Percentiles rank a stretch among this genome's conserved stretches.
phyloP scores from a whole-genome alignment of 139 green algal species.

The Closterium sp. region DNA sequence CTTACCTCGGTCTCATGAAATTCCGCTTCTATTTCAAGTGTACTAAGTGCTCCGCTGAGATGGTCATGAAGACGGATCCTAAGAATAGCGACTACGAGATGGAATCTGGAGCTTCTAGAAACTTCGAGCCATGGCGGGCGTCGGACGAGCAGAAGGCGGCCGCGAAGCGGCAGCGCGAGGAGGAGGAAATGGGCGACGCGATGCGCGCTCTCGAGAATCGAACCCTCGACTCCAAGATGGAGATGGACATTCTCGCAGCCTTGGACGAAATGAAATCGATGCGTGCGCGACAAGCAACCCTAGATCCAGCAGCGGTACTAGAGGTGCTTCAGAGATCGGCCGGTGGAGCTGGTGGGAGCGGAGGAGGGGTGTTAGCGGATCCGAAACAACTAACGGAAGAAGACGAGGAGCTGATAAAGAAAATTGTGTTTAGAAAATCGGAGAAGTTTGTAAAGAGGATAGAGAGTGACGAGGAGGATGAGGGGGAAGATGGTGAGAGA shows the following conservation, averaged over 20 bases:
- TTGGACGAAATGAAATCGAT: conserved; percentile 86
- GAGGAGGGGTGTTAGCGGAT: background rate
- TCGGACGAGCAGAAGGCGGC: conserved; percentile 59
- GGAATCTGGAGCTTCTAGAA: conserved; percentile 87
- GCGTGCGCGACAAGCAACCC: conserved; percentile 22
- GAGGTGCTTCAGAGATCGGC: conserved; percentile 2
- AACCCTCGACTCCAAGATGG: conserved; percentile 84
- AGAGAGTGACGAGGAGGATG: conserved; percentile 23
- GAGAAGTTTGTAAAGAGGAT: conserved; percentile 14
- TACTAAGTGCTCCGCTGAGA: conserved; percentile 84
- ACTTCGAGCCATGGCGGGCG: conserved; percentile 94
- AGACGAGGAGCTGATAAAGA: conserved; percentile 19
- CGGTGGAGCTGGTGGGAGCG: background rate
- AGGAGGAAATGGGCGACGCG: conserved; percentile 91
- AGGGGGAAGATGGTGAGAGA: background rate
- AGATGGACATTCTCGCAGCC: conserved; percentile 95
- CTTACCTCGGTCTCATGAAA: conserved; percentile 91
- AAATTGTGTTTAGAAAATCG: conserved; percentile 16
- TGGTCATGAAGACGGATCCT: conserved; percentile 97
- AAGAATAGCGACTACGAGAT: conserved; percentile 91
- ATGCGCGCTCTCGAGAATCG: conserved; percentile 97
- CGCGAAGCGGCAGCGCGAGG: conserved; percentile 66
- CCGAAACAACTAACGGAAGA: conserved; percentile 11
- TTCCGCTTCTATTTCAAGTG: conserved; percentile 96
- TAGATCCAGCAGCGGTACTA: conserved; percentile 17